These are phyloP conservation scores for Termitomyces sp. DNA, from an alignment of 768 basidiomycete species.

Conservation along the genomic window DNA sequence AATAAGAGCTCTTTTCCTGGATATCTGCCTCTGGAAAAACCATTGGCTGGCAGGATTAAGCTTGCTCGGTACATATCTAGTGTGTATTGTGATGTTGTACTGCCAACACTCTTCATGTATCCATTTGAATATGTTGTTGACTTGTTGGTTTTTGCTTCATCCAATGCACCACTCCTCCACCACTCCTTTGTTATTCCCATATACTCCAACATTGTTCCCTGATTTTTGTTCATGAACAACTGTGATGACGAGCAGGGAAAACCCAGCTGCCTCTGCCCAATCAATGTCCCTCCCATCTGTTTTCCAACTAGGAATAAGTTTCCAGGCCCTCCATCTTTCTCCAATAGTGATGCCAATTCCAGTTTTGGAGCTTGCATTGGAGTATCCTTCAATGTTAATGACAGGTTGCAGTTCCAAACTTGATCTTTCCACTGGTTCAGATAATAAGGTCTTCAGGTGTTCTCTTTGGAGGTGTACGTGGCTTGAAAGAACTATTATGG, in stretches of 20 bases:
- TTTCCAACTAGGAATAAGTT: no score
- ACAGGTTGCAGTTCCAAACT: conserved; percentile 21
- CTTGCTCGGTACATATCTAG: conserved; percentile 21
- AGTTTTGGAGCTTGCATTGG: no score
- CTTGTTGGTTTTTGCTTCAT: conserved; percentile 16
- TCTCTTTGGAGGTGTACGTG: conserved; percentile 9
- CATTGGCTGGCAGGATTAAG: conserved; percentile 29
- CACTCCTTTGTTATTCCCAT: conserved; percentile 36
- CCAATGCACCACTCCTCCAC: conserved; percentile 30
- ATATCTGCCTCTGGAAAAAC: neutral
- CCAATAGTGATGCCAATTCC: no score
- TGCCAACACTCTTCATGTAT: no score
- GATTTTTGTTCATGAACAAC: no score
- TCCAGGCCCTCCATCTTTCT: no score
- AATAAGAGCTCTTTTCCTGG: neutral
- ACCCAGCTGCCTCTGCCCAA: no score
- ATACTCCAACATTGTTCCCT: no score
- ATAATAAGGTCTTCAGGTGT: conserved; percentile 22
- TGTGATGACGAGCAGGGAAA: no score
- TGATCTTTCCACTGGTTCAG: conserved; percentile 3
- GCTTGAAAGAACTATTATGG: conserved; percentile 25
- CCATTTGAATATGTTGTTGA: conserved; percentile 26
- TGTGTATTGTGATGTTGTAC: conserved; percentile 2
- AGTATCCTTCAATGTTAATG: conserved; percentile 23
- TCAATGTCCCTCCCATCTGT: no score